phyloP scores from a whole-genome alignment of 768 basidiomycete species.

The Leccinum subgranulosum region DNA sequence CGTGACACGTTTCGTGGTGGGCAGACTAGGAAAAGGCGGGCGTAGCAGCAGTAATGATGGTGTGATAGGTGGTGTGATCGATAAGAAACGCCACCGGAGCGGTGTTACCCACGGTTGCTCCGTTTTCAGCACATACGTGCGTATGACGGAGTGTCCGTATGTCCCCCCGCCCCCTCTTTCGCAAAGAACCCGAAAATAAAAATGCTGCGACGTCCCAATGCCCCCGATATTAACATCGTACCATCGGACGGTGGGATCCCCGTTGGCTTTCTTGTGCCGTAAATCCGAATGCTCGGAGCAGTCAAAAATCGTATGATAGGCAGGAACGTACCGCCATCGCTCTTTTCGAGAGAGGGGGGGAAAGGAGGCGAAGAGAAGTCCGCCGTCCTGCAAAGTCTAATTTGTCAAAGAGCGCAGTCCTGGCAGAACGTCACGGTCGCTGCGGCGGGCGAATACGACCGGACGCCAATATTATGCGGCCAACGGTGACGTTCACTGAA shows the following conservation, averaged over 20 bases:
- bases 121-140: background rate
- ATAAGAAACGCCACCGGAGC: background rate
- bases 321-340: background rate
- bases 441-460: background rate
- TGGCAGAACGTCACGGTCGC: background rate
- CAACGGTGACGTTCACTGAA: background rate
- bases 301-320: background rate
- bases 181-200: background rate
- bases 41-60: slow-evolving; percentile 1
- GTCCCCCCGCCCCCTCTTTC: background rate
- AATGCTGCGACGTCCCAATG: background rate
- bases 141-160: background rate
- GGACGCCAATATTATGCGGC: background rate
- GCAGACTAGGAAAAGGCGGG: background rate
- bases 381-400: slow-evolving; percentile 8
- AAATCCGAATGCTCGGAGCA: background rate
- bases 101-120: background rate
- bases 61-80: background rate
- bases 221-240: background rate
- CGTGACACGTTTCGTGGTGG: slow-evolving; percentile 18
- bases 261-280: background rate
- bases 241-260: background rate
- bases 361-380: background rate
- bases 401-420: background rate
- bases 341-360: background rate